A percentile compares a stretch with the other conserved stretches of the same genome.
Evolutionary conservation across 202 grass and related monocot species (phyloP).

Genomic region (Setaria viridis): DNA sequence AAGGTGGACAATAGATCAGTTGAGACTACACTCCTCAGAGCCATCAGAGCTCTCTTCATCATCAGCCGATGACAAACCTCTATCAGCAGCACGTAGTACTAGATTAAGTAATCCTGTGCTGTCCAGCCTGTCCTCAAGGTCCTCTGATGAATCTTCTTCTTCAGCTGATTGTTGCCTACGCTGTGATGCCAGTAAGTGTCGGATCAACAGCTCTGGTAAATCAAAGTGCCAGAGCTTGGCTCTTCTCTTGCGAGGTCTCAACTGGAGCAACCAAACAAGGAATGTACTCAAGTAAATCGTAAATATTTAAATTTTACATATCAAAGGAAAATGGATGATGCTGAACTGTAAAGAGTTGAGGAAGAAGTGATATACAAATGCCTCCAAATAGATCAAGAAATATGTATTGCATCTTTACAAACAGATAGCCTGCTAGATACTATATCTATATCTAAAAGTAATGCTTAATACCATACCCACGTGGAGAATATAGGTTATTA

Average conservation of each 20-base stretch:
- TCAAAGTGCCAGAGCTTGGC: constrained; percentile 58
- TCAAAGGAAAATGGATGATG: neutral
- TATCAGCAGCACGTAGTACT: constrained; percentile 50
- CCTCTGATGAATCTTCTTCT: constrained; percentile 49
- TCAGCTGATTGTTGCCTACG: constrained; percentile 40
- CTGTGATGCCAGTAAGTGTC: constrained; percentile 45
- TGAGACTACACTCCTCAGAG: constrained; percentile 49
- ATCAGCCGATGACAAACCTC: constrained; percentile 55
- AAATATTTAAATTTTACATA: neutral
- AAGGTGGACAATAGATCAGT: constrained; percentile 36
- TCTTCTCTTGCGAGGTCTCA: constrained; percentile 72
- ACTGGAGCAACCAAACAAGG: constrained; percentile 30
- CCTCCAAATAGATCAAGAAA: constrained; percentile 20
- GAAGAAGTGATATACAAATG: constrained; percentile 3
- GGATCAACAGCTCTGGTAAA: constrained; percentile 58
- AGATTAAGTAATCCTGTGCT: constrained; percentile 57
- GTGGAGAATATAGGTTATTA: constrained; percentile 28
- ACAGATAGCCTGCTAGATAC: neutral
- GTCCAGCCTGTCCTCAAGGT: constrained; percentile 13
- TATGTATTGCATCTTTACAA: too few species aligned
- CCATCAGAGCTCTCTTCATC: constrained; percentile 63
- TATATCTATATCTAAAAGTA: neutral
- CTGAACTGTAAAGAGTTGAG: neutral
- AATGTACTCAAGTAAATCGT: constrained; percentile 3
- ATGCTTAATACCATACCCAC: neutral